Conservation (phyloP, 2,329 filamentous ascomycete genomes). For the Malbranchea cinnamomea region DNA sequence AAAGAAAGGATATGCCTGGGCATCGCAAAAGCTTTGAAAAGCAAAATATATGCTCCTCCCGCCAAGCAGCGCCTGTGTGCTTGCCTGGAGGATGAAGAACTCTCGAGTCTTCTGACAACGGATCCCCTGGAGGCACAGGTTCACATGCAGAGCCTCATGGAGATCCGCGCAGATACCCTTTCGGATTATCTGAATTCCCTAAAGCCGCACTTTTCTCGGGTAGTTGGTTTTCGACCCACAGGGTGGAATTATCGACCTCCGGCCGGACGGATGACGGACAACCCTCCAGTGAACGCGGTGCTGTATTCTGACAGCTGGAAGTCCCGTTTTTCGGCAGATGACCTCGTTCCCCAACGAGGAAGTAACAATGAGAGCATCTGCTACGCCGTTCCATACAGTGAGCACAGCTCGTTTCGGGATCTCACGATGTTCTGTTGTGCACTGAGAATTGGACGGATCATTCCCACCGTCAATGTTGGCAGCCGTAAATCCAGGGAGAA, state of each 20-base stretch:
- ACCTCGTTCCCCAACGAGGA: conserved; percentile 69
- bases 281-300: conserved; percentile 48
- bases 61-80: conserved; percentile 72
- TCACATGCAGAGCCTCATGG: conserved; percentile 93
- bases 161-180: conserved; percentile 79
- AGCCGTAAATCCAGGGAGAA: conserved; percentile 46
- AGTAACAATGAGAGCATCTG: conserved; percentile 71
- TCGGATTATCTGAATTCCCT: conserved; percentile 74
- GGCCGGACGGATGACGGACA: conserved; percentile 45
- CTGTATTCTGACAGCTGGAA: conserved; percentile 60
- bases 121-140: conserved; percentile 79
- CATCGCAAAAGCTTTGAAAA: conserved; percentile 70
- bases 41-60: conserved; percentile 78
- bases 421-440: conserved; percentile 85
- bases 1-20: conserved; percentile 93
- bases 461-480: conserved; percentile 85
- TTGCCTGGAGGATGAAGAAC: conserved; percentile 72
- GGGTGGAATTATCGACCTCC: conserved; percentile 86
- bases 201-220: conserved; percentile 66
- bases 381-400: conserved; percentile 88
- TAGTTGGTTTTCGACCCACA: conserved; percentile 81
- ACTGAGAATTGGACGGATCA: conserved; percentile 71
- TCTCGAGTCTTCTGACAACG: conserved; percentile 60
- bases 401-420: conserved; percentile 91
- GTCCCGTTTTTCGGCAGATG: conserved; percentile 52